Conservation (phyloP, 1,139 yeast species). For the Magnusiomyces suaveolens region DNA sequence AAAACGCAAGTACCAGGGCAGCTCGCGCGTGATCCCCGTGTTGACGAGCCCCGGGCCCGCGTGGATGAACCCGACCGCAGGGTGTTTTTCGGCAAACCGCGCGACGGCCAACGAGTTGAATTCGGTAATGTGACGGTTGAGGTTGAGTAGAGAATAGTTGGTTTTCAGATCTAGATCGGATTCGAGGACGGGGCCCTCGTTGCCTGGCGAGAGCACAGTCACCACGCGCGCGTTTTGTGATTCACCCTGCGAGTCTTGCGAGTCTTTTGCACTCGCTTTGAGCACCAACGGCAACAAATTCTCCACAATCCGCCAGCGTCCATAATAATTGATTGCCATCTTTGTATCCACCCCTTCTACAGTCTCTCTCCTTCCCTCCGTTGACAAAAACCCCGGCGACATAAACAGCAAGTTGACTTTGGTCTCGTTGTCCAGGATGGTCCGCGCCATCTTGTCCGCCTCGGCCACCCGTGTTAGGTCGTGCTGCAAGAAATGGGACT, state of each 20-base stretch:
- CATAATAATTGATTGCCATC: conserved; percentile 26
- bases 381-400: conserved; percentile 23
- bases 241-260: too few species aligned
- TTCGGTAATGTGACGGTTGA: conserved; percentile 16
- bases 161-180: conserved; percentile 24
- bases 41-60: conserved; percentile 26
- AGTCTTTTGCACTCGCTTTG: conserved; percentile 16
- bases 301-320: conserved; percentile 25
- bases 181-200: conserved; percentile 20
- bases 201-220: conserved; percentile 26
- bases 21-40: conserved; percentile 21
- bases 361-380: conserved; percentile 22
- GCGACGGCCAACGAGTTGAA: conserved; percentile 22
- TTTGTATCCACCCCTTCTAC: conserved; percentile 27
- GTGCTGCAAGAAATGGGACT: conserved; percentile 21
- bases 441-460: conserved; percentile 19
- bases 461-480: conserved; percentile 24
- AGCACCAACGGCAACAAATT: conserved; percentile 23
- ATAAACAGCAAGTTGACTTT: conserved; percentile 26
- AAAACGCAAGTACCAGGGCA: conserved; percentile 9
- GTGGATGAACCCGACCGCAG: conserved; percentile 25
- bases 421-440: conserved; percentile 19
- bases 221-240: conserved; percentile 27
- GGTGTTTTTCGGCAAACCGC: conserved; percentile 22
- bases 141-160: conserved; percentile 14